Base-by-base conservation (phyloP, 192 early-diverging fungal genomes). In the Allomyces javanicus region DNA sequence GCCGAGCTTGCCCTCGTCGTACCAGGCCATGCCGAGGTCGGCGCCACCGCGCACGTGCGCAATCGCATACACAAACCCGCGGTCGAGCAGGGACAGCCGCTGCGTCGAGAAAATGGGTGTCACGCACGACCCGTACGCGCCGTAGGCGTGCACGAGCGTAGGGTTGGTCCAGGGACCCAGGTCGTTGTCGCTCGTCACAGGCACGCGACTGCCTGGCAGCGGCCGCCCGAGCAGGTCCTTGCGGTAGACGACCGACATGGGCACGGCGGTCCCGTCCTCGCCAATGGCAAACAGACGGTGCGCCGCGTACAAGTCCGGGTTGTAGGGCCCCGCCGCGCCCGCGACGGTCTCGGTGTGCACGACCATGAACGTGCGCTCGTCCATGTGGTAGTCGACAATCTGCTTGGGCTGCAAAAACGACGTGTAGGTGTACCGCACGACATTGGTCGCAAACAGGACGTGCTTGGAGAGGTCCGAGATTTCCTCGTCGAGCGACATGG, bases 31-130 rank as follows among this genome's bases (percentile, higher is more conserved):
- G 0, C 90, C 90, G 10, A 92, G 64, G 62, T 92, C 90, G 10
- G 83, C 77, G 21, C 90, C 89, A 9, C 90, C 90, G 33, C 90
- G 72, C 1, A 90, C 87, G 75, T 92, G 90, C 25, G 89, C 87
- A 64, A 92, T 69, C 0, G 86, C 89, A 71, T 87, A 85, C 17
- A 85, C 73, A 86, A 89, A 92, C 3, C 88, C 88, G 50, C 90
- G 76, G 55, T 85, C 86, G 61, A 92, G 67, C 6, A 92, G 72
- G 44, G 90, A 84, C 25, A 92, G 81, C 50, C 87, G 76, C 62
- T 88, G 83, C 21, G 88, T 70, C 24, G 85, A 78, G 62, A 92
- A 91, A 67, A 88, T 87, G 10, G 85, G 81, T 63, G 89, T 87
- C 6, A 86, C 79, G 1, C 85, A 79, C 1, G 80, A 76, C 17